Base-by-base conservation (phyloP, 2,329 filamentous ascomycete species). In the Ceratocystis smalleyi region DNA sequence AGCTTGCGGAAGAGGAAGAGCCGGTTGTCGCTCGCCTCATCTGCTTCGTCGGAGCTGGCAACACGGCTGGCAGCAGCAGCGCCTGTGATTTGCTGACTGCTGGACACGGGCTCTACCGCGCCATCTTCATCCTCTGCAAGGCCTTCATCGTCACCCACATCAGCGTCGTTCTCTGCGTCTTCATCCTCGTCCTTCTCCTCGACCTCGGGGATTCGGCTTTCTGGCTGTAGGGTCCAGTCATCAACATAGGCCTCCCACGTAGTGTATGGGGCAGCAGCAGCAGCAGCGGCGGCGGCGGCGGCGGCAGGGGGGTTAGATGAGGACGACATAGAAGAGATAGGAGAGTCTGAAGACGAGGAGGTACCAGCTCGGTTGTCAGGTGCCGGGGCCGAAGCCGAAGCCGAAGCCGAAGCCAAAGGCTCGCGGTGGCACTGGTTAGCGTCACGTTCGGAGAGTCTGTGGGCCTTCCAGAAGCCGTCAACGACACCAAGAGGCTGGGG, bases 241-340 rank as follows among this genome's bases (percentile, higher is more conserved):
- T 72, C 71, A 6, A 78, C 65, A 61, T 76, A 77, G 3, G 76
- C 74, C 1, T 74, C 77, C 7, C 78, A 70, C 49, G 75, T 68
- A 22, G 74, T 69, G 73, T 74, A 77, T 24, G 72, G 71, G 1
- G 74, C 73, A 10, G 71, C 72, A 12, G 27, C 5, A 27, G 27
- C 2, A 27, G 27, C 27, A 27, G 3, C 27, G 5, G 27, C 27
- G 5, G 27, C 27, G 5, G 27, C 27, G 5, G 2, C 27, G 1
- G 27, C 27, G 5, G 27, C 27, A 27, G 10, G 19, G 35, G n/a
- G 35, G 32, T 19, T 51, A 22, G 22, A 60, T 40, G 30, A 27
- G 3, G 57, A 43, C 30, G 54, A 47, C 40, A 19, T 59, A 17
- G 24, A 43, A 63, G 40, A 59, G 27, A 32, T n/a, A 7, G 27